Evolutionary conservation across 768 basidiomycete genomes (phyloP).

Genomic region (Lactarius indigo): DNA sequence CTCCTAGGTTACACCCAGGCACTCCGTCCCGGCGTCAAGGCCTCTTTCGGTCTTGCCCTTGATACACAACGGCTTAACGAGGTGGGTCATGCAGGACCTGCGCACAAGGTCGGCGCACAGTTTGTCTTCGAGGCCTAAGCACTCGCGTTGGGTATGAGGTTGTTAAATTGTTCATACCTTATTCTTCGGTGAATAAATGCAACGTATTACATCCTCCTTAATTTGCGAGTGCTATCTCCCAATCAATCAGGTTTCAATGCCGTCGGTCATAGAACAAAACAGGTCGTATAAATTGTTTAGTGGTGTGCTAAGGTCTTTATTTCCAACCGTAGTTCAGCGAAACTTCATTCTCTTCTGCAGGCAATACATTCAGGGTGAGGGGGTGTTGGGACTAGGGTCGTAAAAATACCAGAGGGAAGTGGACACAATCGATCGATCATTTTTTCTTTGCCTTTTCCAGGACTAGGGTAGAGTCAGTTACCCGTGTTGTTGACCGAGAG

Average conservation of each 20-base stretch:
- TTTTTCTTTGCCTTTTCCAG: slow-evolving; percentile 29
- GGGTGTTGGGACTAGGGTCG: neutral
- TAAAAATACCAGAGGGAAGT: neutral
- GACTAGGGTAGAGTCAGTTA: slow-evolving; percentile 22
- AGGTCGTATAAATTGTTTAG: slow-evolving; percentile 17
- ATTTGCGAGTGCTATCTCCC: neutral
- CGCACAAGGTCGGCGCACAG: slow-evolving; percentile 56
- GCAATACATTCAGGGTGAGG: slow-evolving; percentile 12
- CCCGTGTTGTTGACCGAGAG: neutral
- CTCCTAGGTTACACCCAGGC: slow-evolving; percentile 80
- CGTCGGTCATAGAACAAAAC: neutral
- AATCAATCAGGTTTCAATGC: neutral
- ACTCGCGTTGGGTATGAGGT: slow-evolving; percentile 4
- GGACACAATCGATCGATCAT: slow-evolving; percentile 16
- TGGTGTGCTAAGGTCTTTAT: slow-evolving; percentile 16
- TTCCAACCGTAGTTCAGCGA: slow-evolving; percentile 29
- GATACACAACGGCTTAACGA: slow-evolving; percentile 93
- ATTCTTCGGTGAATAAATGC: slow-evolving; percentile 12
- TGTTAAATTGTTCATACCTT: slow-evolving; percentile 20
- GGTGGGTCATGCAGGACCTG: slow-evolving; percentile 50
- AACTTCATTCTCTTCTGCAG: slow-evolving; percentile 28
- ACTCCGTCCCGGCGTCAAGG: slow-evolving; percentile 91
- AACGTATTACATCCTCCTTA: neutral
- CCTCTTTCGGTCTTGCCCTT: slow-evolving; percentile 89
- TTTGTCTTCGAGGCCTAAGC: slow-evolving; percentile 26